Percentiles rank a stretch among this genome's conserved stretches.
phyloP scores from a whole-genome alignment of 2,329 filamentous ascomycete genomes.

The Fusarium sp. region DNA sequence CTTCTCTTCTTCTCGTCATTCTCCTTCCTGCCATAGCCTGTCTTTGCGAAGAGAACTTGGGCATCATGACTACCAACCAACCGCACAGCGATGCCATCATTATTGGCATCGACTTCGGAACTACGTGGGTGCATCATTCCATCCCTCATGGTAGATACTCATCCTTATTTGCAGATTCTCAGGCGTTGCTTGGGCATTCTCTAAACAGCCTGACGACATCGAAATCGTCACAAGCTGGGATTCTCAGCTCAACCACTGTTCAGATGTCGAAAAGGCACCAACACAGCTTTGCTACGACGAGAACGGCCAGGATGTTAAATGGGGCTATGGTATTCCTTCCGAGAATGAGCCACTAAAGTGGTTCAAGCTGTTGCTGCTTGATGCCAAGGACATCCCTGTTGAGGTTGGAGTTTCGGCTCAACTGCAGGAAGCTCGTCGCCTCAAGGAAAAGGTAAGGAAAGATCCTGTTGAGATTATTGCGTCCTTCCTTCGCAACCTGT shows the following conservation, averaged over 20 bases:
- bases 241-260: constrained; percentile 34
- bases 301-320: constrained; percentile 9
- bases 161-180: constrained; percentile 49
- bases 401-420: constrained; percentile 43
- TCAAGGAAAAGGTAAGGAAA: constrained; percentile 15
- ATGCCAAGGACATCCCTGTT: constrained; percentile 48
- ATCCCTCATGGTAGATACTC: not conserved
- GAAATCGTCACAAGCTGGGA: constrained; percentile 52
- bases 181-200: constrained; percentile 56
- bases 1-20: not conserved
- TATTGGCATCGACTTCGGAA: constrained; percentile 62
- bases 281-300: constrained; percentile 41
- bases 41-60: too few relatives aligned
- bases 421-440: constrained; percentile 24
- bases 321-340: constrained; percentile 51
- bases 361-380: constrained; percentile 59
- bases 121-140: constrained; percentile 52
- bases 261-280: constrained; percentile 51
- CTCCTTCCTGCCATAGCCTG: not conserved
- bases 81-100: constrained; percentile 45
- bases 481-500: constrained; percentile 51
- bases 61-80: constrained; percentile 4
- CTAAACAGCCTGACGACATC: constrained; percentile 41
- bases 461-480: constrained; percentile 48
- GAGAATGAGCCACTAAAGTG: constrained; percentile 50